Evolutionary conservation across 345 rosid genomes (phyloP), one percentile per base, ranked within the genome.

Genomic region (Pistacia vera): DNA sequence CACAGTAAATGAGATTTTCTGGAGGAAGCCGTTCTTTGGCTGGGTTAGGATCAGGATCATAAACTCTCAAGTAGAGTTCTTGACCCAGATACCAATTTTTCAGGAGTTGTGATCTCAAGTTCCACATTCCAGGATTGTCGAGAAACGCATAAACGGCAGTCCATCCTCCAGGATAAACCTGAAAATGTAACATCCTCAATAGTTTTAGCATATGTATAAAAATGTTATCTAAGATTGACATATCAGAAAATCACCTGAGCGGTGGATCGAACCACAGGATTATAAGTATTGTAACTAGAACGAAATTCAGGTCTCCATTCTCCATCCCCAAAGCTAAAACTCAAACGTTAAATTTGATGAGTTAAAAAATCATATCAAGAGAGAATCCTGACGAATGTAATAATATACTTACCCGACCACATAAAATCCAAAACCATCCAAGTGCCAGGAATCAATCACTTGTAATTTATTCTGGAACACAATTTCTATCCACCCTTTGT

Each of bases 91-190:
- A 92, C 97, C 97, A 90, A 66, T 90, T 86, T 46, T 79, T 86
- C 78, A 89, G 80, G 56, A 58, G 81, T 8, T 92, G 97, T n/a
- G 98, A 94, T 83, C 97, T 90, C 63, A 90, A 79, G 58, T 94
- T 94, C 98, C 97, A 94, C 95, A 94, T 94, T 72, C 98, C 97
- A 30, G 97, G 98, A 73, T 92, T 94, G 81, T 92, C 97, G 13
- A 90, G 83, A 54, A 85, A 89, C 73, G 86, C 89, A 60, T 88
- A 82, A 14, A 89, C 90, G 4, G 93, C 92, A 7, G 81, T 81
- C 97, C 95, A 89, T 33, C 86, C 80, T 79, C 84, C 85, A 0
- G 97, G 94, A 68, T 90, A 94, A 17, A 89, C 93, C 94, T 88
- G 66, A 68, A 54, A 22, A 33, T 14, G 4, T 63, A 62, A 41